phyloP scores from a whole-genome alignment of 768 basidiomycete species.

The Xanthoconium stramineum region DNA sequence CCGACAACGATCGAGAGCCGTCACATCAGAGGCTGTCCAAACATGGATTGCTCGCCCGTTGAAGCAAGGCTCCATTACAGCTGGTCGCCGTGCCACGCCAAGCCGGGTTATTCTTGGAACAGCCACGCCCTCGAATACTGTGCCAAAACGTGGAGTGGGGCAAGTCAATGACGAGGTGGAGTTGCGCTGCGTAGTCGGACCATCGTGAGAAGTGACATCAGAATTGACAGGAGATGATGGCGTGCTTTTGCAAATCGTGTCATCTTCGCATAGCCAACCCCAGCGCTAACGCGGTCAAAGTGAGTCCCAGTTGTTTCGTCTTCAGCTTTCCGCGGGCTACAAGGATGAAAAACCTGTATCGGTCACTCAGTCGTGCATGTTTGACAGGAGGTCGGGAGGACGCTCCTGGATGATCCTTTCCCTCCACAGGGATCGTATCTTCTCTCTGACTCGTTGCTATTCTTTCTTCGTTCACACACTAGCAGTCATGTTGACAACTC shows the following conservation, averaged over 20 bases:
- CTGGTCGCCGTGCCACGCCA: background rate
- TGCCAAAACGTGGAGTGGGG: background rate
- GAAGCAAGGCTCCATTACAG: background rate
- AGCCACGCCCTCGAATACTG: too few species aligned
- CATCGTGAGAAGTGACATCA: background rate
- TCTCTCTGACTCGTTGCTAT: conserved; percentile 30
- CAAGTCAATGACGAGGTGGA: background rate
- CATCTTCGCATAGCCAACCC: background rate
- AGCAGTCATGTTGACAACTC: conserved; percentile 9
- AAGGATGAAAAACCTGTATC: conserved; percentile 28
- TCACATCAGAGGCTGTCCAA: conserved; percentile 4
- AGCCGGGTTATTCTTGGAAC: background rate
- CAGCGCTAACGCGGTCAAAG: background rate
- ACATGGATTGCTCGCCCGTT: background rate
- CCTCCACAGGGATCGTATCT: conserved; percentile 25
- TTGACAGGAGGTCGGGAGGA: conserved; percentile 27
- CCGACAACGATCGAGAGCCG: background rate
- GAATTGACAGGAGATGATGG: too few species aligned
- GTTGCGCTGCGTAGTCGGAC: background rate
- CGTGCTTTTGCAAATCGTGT: too few species aligned
- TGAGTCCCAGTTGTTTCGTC: conserved; percentile 4
- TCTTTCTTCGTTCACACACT: background rate
- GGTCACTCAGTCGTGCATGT: background rate
- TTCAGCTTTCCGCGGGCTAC: background rate
- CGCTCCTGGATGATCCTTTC: conserved; percentile 29